Percentiles rank a stretch among this genome's conserved stretches.
These are phyloP conservation scores for Aaosphaeria pasadenensis DNA, from an alignment of 2,329 filamentous ascomycete genomes.

Conservation along the genomic window DNA sequence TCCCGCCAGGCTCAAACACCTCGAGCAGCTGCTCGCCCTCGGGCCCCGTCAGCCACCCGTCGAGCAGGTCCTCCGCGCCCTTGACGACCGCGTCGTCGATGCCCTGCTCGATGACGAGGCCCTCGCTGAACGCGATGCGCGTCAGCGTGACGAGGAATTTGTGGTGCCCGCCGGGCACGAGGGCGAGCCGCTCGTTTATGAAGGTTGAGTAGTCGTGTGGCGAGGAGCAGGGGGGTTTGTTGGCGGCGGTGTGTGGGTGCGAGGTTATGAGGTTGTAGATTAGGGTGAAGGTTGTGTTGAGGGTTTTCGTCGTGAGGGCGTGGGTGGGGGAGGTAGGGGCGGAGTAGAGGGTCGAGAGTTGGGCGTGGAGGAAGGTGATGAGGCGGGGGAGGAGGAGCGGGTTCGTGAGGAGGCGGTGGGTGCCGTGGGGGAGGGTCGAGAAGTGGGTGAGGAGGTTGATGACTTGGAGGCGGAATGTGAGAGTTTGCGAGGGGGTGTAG, in stretches of 20 bases:
- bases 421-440: constrained; percentile 58
- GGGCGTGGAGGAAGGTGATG: constrained; percentile 71
- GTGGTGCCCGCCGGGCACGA: constrained; percentile 70
- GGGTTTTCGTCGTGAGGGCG: constrained; percentile 43
- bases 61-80: constrained; percentile 76
- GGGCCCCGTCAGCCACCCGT: constrained; percentile 77
- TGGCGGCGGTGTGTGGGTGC: constrained; percentile 55
- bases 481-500: constrained; percentile 32
- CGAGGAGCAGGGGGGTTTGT: neutral
- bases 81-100: constrained; percentile 77
- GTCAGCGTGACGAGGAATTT: constrained; percentile 80
- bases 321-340: constrained; percentile 31
- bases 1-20: constrained; percentile 36
- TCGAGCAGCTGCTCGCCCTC: constrained; percentile 61
- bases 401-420: constrained; percentile 64
- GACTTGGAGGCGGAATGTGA: constrained; percentile 47
- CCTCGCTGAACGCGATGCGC: constrained; percentile 80
- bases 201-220: constrained; percentile 33
- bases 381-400: constrained; percentile 69
- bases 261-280: constrained; percentile 57
- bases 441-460: constrained; percentile 54
- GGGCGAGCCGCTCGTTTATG: constrained; percentile 68
- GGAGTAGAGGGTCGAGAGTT: constrained; percentile 60
- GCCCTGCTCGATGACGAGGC: constrained; percentile 70
- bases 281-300: constrained; percentile 61